These are phyloP conservation scores for Chalciporus piperatus DNA, from an alignment of 768 basidiomycete genomes.

Conservation along the genomic window DNA sequence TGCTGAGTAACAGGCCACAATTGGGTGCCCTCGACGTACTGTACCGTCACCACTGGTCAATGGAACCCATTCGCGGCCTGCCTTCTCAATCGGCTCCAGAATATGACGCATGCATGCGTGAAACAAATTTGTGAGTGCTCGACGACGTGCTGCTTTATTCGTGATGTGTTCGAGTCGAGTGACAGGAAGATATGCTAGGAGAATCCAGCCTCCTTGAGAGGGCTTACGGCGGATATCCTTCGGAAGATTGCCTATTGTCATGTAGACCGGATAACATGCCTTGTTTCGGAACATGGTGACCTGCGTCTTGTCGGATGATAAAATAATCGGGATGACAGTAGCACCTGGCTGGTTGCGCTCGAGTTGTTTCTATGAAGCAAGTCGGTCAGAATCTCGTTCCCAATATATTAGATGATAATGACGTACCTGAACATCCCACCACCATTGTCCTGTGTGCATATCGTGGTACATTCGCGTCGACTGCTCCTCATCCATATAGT, in stretches of 20 bases:
- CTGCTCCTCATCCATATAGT: constrained; percentile 32
- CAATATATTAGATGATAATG: background rate
- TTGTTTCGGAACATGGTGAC: too few species aligned
- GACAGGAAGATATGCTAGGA: constrained; percentile 13
- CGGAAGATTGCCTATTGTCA: too few species aligned
- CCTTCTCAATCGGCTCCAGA: background rate
- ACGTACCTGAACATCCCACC: constrained; percentile 48
- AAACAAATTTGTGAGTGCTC: background rate
- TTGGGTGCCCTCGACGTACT: background rate
- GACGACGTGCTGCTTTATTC: background rate
- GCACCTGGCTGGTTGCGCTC: constrained; percentile 6
- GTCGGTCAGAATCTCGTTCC: background rate
- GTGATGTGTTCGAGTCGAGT: constrained; percentile 3
- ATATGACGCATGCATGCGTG: background rate
- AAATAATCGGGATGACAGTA: constrained; percentile 8
- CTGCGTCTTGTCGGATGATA: constrained; percentile 1
- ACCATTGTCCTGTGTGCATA: constrained; percentile 50
- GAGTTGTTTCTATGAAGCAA: constrained; percentile 7
- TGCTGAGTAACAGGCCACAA: background rate
- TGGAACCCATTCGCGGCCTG: background rate
- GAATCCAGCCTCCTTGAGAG: too few species aligned
- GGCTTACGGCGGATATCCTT: too few species aligned
- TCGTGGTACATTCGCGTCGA: constrained; percentile 34
- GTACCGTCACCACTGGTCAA: background rate
- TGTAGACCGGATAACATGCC: too few species aligned